Conservation (phyloP, 306 rosid genomes). For the Cicer pinnatifidum region DNA sequence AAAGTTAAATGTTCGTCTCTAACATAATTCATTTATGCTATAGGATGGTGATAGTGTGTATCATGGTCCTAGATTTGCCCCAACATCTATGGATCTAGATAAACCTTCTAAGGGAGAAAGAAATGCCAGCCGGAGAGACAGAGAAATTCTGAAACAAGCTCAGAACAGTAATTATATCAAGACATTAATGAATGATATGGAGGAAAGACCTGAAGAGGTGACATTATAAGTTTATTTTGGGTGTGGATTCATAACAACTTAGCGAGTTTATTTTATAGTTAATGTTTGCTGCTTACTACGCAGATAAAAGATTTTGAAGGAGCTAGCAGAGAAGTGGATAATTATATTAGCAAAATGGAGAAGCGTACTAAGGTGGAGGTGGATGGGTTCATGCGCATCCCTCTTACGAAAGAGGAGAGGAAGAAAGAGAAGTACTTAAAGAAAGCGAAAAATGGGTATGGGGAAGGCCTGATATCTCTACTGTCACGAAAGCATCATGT, state of each 20-base stretch:
- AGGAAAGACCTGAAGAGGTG: constrained; percentile 93
- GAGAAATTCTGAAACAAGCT: constrained; percentile 63
- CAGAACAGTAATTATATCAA: constrained; percentile 62
- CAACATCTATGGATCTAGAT: constrained; percentile 69
- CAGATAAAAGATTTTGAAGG: constrained; percentile 74
- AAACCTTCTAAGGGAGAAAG: constrained; percentile 66
- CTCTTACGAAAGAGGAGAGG: constrained; percentile 73
- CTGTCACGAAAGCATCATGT: constrained; percentile 13
- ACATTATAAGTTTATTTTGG: constrained; percentile 38
- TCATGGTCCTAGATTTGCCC: constrained; percentile 69
- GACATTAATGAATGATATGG: constrained; percentile 68
- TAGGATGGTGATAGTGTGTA: constrained; percentile 59
- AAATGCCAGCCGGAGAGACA: constrained; percentile 74
- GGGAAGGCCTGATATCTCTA: constrained; percentile 9
- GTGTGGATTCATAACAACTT: constrained; percentile 27
- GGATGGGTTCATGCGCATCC: constrained; percentile 77
- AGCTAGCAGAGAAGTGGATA: constrained; percentile 67
- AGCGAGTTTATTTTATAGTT: constrained; percentile 27
- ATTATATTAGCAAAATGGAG: constrained; percentile 63
- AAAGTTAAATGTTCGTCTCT: constrained; percentile 5
- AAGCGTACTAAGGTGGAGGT: constrained; percentile 80
- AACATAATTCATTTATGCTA: constrained; percentile 37
- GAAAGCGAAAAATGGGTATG: constrained; percentile 86
- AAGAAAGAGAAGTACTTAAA: constrained; percentile 70
- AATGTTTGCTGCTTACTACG: constrained; percentile 42